phyloP scores from a whole-genome alignment of 2,329 filamentous ascomycete species.

The Beauveria scarabaeidicola region DNA sequence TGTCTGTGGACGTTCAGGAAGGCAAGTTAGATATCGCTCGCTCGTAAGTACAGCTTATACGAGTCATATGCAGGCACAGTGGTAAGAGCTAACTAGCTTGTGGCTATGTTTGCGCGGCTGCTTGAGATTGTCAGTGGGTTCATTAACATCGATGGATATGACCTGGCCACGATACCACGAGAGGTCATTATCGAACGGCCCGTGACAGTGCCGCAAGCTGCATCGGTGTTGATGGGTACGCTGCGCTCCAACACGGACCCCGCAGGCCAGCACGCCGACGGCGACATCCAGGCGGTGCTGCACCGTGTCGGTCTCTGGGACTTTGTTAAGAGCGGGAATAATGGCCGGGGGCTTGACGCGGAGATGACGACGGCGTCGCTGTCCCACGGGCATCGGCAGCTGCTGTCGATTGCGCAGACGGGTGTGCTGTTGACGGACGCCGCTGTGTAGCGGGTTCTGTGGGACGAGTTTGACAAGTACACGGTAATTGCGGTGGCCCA shows the following conservation, averaged over 20 bases:
- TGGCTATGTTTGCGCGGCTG: constrained; percentile 38
- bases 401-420: constrained; percentile 32
- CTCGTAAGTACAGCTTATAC: neutral
- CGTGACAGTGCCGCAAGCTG: constrained; percentile 41
- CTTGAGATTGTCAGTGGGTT: constrained; percentile 32
- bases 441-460: neutral
- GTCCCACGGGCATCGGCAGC: constrained; percentile 36
- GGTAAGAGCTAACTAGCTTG: constrained; percentile 28
- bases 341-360: constrained; percentile 24
- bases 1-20: constrained; percentile 36
- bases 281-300: constrained; percentile 34
- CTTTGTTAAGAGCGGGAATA: constrained; percentile 27
- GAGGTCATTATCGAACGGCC: constrained; percentile 23
- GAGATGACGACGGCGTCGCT: constrained; percentile 23
- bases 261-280: constrained; percentile 25
- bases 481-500: constrained; percentile 9
- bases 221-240: constrained; percentile 39
- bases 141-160: constrained; percentile 37
- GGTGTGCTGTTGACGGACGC: constrained; percentile 22
- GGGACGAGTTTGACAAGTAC: neutral
- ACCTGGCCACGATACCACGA: constrained; percentile 21
- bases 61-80: constrained; percentile 12
- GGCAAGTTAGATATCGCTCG: constrained; percentile 14
- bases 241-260: constrained; percentile 44
- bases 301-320: constrained; percentile 35